A percentile compares a stretch with the other conserved stretches of the same genome.
Evolutionary conservation across 108 stramenopile species (phyloP).

Genomic region (Tribonema minus): DNA sequence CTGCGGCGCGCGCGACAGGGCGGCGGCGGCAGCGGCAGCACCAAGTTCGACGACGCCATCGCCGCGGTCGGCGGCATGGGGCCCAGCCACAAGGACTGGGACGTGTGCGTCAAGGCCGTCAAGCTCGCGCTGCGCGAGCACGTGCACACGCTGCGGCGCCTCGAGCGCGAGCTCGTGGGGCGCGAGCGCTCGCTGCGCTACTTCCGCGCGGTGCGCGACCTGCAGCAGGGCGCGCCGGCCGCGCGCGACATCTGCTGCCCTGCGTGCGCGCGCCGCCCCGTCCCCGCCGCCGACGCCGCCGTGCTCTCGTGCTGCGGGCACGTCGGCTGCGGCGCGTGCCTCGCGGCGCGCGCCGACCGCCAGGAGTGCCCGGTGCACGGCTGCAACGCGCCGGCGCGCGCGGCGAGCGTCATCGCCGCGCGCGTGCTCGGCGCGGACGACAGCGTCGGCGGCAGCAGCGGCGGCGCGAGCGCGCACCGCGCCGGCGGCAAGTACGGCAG

Average conservation of each 20-base stretch:
- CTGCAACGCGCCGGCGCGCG: slow-evolving; percentile 34
- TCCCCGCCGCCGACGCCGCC: slow-evolving; percentile 1
- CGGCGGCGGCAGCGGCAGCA: no score
- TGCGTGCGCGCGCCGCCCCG: not conserved
- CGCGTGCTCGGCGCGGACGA: not conserved
- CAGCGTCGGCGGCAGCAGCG: not conserved
- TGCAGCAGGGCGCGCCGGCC: no score
- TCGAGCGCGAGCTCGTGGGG: slow-evolving; percentile 49
- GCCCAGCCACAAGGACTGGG: not conserved
- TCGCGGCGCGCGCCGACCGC: slow-evolving; percentile 13
- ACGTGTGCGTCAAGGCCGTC: slow-evolving; percentile 24
- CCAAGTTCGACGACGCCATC: no score
- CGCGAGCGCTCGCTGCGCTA: slow-evolving; percentile 49
- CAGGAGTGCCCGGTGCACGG: slow-evolving; percentile 36
- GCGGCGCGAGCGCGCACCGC: slow-evolving; percentile 5
- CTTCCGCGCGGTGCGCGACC: slow-evolving; percentile 24
- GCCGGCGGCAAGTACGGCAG: slow-evolving; percentile 34
- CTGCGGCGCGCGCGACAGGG: no score
- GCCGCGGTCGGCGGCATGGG: not conserved
- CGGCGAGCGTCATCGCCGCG: not conserved
- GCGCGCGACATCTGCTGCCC: not conserved
- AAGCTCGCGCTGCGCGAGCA: slow-evolving; percentile 40
- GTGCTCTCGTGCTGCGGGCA: slow-evolving; percentile 53
- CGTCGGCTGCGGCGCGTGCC: slow-evolving; percentile 34
- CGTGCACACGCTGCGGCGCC: slow-evolving; percentile 24